Base-by-base conservation (phyloP, 78 protist species). In the Dictyostelium intermedium region DNA sequence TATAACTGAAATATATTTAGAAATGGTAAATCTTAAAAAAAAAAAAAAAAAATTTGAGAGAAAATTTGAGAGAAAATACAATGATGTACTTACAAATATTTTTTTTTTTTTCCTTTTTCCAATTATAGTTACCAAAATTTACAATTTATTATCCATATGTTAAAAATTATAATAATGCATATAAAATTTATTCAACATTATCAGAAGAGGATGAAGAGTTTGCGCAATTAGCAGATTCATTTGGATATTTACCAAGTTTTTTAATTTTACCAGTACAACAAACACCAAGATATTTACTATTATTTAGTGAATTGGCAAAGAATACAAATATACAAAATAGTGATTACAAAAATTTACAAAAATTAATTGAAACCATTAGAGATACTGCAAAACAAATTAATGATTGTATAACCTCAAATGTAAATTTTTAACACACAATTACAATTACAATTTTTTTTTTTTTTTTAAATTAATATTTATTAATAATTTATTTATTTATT, bases 251-350 rank as follows among this genome's bases (percentile, higher is more conserved):
- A 47, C 93, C 93, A 18, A 80, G 86, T 25, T 89, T 78, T 47
- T 47, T 89, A 70, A 89, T 89, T 69, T 70, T 69, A 69, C 93
- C 93, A 20, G 82, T 89, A 45, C 93, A 89, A 45, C 93, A 89
- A 18, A 80, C 93, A 89, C 93, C 93, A 32, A 56, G 93, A 89
- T 89, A 89, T 80, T 66, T 89, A 27, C 34, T 89, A 34, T 70
- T 89, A 32, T 89, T 89, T 69, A 20, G 74, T 5, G 93, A 89
- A 45, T 47, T 89, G 14, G 20, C 50, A 8, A 89, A 69, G 30
- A 35, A 89, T 63, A 89, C 93, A 37, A 89, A 89, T 80, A 56
- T 37, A 20, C 87, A 89, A 73, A 89, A 89, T 69, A n/a, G 11
- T n/a, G 93, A 89, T 70, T 80, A 89, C 70, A 43, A 60, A 14